These are phyloP conservation scores for Trypethelium eluteriae DNA, from an alignment of 495 filamentous ascomycete genomes.

Conservation along the genomic window DNA sequence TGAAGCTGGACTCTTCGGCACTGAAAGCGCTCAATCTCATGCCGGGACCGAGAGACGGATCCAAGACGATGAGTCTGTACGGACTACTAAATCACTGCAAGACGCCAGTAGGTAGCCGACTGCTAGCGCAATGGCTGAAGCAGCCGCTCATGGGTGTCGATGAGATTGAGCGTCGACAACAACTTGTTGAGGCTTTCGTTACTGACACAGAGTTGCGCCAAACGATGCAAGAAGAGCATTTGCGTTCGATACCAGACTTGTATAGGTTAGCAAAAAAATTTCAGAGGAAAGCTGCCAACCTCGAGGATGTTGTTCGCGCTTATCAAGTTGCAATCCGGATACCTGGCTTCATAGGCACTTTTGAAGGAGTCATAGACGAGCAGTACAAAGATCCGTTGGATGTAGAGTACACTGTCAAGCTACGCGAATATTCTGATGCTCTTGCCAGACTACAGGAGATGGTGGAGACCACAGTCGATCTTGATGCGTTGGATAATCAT, in stretches of 20 bases:
- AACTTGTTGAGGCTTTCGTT: slow-evolving; percentile 91
- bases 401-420: slow-evolving; percentile 76
- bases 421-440: slow-evolving; percentile 65
- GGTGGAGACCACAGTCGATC: slow-evolving; percentile 97
- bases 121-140: slow-evolving; percentile 95
- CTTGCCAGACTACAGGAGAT: slow-evolving; percentile 87
- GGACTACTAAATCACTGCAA: slow-evolving; percentile 96
- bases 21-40: slow-evolving; percentile 92
- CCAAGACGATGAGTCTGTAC: slow-evolving; percentile 96
- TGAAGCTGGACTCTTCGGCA: slow-evolving; percentile 96
- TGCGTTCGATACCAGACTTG: slow-evolving; percentile 87
- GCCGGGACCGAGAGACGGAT: slow-evolving; percentile 87
- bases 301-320: slow-evolving; percentile 91
- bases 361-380: slow-evolving; percentile 95
- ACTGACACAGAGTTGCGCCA: slow-evolving; percentile 89
- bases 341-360: slow-evolving; percentile 77
- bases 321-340: slow-evolving; percentile 92
- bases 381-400: slow-evolving; percentile 82
- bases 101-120: slow-evolving; percentile 81
- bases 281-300: slow-evolving; percentile 76
- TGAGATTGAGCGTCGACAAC: slow-evolving; percentile 86
- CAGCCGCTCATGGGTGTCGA: slow-evolving; percentile 88
- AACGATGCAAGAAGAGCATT: slow-evolving; percentile 95
- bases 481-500: slow-evolving; percentile 91
- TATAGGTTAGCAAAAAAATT: slow-evolving; percentile 92